Percentiles rank a stretch among this genome's conserved stretches.
These are phyloP conservation scores for Fusarium pseudoanthophilum DNA, from an alignment of 2,329 filamentous ascomycete genomes.

Conservation along the genomic window DNA sequence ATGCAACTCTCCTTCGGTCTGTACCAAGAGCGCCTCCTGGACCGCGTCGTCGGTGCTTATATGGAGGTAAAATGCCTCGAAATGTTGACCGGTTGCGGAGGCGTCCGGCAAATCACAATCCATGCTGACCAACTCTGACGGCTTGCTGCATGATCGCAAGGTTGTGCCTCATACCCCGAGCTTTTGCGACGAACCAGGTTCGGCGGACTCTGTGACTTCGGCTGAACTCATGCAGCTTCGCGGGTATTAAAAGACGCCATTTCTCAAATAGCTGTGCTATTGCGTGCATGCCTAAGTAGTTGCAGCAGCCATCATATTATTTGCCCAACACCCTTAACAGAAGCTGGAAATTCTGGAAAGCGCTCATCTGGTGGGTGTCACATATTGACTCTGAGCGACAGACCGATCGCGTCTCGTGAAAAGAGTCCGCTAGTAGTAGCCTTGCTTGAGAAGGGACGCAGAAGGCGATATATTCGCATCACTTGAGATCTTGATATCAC, in stretches of 20 bases:
- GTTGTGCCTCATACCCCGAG: conserved; percentile 19
- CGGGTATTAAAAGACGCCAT: conserved; percentile 20
- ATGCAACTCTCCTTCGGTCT: conserved; percentile 40
- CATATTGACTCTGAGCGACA: conserved; percentile 5
- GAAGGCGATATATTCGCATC: not conserved
- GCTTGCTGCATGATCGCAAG: conserved; percentile 40
- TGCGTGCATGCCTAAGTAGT: conserved; percentile 27
- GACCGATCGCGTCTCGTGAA: conserved; percentile 2
- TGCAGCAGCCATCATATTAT: conserved; percentile 24
- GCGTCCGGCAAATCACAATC: conserved; percentile 27
- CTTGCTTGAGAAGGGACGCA: conserved; percentile 12
- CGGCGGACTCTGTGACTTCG: conserved; percentile 5
- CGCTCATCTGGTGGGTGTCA: conserved; percentile 2
- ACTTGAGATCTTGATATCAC: not conserved
- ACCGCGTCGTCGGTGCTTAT: conserved; percentile 37
- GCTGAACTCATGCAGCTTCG: conserved; percentile 27
- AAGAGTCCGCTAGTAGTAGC: conserved; percentile 19
- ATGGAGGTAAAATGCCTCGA: conserved; percentile 21
- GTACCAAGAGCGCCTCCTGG: conserved; percentile 28
- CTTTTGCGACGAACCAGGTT: conserved; percentile 10
- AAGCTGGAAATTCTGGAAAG: conserved; percentile 15
- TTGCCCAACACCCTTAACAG: not conserved
- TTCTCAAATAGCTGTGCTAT: conserved; percentile 13
- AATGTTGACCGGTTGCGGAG: conserved; percentile 38
- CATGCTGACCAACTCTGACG: conserved; percentile 28